Percentiles rank a stretch among this genome's conserved stretches.
phyloP scores from a whole-genome alignment of 2,329 filamentous ascomycete genomes.

The Claviceps digitariae region DNA sequence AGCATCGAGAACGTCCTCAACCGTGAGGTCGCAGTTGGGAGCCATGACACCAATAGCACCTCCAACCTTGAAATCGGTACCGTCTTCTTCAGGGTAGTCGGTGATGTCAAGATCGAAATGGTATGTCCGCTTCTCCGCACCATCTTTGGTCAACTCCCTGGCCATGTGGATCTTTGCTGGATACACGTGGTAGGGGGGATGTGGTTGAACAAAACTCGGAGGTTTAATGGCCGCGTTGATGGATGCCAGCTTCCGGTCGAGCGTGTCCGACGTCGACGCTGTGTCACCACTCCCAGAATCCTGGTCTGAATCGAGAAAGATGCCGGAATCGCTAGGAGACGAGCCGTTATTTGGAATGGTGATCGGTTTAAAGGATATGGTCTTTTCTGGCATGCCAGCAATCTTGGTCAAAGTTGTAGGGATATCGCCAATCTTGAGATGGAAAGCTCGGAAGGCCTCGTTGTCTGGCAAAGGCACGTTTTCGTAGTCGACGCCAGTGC shows the following conservation, averaged over 20 bases:
- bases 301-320: slow-evolving; percentile 27
- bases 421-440: slow-evolving; percentile 62
- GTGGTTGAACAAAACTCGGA: slow-evolving; percentile 82
- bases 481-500: slow-evolving; percentile 37
- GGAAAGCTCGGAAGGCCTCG: slow-evolving; percentile 66
- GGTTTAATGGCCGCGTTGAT: slow-evolving; percentile 55
- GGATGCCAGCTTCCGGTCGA: slow-evolving; percentile 13
- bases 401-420: slow-evolving; percentile 60
- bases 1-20: slow-evolving; percentile 73
- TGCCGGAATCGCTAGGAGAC: slow-evolving; percentile 36
- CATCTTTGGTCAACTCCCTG: slow-evolving; percentile 72
- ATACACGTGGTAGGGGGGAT: slow-evolving; percentile 85
- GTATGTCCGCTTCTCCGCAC: slow-evolving; percentile 92
- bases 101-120: slow-evolving; percentile 97
- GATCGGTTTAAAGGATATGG: slow-evolving; percentile 53
- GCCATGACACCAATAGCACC: slow-evolving; percentile 90
- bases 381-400: slow-evolving; percentile 60
- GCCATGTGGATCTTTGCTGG: slow-evolving; percentile 76
- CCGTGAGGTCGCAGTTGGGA: slow-evolving; percentile 62
- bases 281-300: slow-evolving; percentile 10
- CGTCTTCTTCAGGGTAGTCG: slow-evolving; percentile 75
- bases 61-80: slow-evolving; percentile 88
- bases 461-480: slow-evolving; percentile 56
- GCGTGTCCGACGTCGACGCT: slow-evolving; percentile 15
- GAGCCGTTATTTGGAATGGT: slow-evolving; percentile 19